A percentile compares a stretch with the other conserved stretches of the same genome.
Conservation (phyloP, 1,284 basidiomycete genomes). For the Heliocybe sulcata region DNA sequence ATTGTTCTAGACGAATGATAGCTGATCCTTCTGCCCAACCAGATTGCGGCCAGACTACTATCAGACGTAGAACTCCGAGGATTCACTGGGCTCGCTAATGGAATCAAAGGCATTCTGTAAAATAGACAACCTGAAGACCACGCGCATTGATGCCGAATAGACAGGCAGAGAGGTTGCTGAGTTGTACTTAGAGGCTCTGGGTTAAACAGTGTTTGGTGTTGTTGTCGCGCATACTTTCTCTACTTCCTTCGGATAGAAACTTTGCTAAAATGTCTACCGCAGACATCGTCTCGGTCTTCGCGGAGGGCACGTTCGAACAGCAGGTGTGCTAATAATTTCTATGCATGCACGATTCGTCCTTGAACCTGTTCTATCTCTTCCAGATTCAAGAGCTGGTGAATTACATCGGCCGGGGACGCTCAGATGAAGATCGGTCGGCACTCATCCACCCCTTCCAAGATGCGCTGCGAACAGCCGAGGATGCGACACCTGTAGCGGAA, state of each 20-base stretch:
- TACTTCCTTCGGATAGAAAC: neutral
- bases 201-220: neutral
- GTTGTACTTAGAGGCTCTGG: too few species aligned
- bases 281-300: slow-evolving; percentile 81
- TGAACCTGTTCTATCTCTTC: slow-evolving; percentile 6
- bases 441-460: slow-evolving; percentile 65
- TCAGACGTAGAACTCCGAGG: too few species aligned
- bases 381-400: slow-evolving; percentile 77
- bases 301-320: slow-evolving; percentile 84
- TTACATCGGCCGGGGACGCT: slow-evolving; percentile 62
- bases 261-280: slow-evolving; percentile 29
- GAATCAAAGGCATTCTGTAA: too few species aligned
- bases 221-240: neutral
- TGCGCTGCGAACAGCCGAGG: slow-evolving; percentile 46
- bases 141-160: too few species aligned
- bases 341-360: neutral
- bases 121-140: too few species aligned
- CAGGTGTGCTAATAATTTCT: slow-evolving; percentile 43
- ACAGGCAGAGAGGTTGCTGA: too few species aligned
- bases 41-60: too few species aligned
- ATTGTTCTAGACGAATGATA: too few species aligned
- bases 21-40: too few species aligned
- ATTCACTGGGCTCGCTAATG: too few species aligned
- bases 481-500: slow-evolving; percentile 43
- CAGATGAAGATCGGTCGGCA: slow-evolving; percentile 61